phyloP scores from a whole-genome alignment of 495 filamentous ascomycete species.

The Penicillium argentinense region DNA sequence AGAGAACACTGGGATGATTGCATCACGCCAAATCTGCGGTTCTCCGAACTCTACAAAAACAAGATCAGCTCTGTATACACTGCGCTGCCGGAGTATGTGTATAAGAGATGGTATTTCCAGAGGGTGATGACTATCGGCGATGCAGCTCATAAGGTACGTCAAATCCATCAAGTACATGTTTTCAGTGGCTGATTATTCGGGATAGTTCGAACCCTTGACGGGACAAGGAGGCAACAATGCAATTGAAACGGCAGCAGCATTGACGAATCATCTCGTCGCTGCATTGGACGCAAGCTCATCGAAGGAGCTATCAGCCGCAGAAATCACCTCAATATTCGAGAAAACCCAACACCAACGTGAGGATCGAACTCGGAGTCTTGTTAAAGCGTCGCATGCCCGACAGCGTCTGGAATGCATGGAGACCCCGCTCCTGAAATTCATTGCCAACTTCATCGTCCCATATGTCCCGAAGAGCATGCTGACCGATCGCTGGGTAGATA shows the following conservation, averaged over 20 bases:
- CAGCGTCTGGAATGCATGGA: constrained; percentile 23
- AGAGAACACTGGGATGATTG: constrained; percentile 27
- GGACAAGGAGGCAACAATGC: constrained; percentile 37
- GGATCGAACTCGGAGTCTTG: constrained; percentile 6
- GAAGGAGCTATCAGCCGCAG: constrained; percentile 1
- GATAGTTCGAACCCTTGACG: constrained; percentile 22
- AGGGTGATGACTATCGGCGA: constrained; percentile 28
- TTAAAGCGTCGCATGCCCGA: constrained; percentile 13
- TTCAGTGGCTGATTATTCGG: too few species aligned
- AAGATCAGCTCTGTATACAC: constrained; percentile 15
- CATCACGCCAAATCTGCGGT: constrained; percentile 24
- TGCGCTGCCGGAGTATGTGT: constrained; percentile 21
- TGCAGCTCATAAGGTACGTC: constrained; percentile 27
- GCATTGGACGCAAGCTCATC: background rate
- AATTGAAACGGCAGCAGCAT: constrained; percentile 39
- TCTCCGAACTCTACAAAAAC: constrained; percentile 16
- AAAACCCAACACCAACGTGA: constrained; percentile 16
- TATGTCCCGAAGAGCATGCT: background rate
- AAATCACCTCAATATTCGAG: constrained; percentile 12
- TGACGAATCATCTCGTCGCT: constrained; percentile 30
- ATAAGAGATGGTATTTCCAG: constrained; percentile 24
- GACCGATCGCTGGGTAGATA: background rate
- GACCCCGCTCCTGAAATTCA: constrained; percentile 10
- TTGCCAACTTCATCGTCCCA: constrained; percentile 9
- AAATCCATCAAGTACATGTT: too few species aligned